Percentiles rank a stretch among this genome's conserved stretches.
Evolutionary conservation across 768 basidiomycete genomes (phyloP).

Genomic region (Termitomyces sp.): DNA sequence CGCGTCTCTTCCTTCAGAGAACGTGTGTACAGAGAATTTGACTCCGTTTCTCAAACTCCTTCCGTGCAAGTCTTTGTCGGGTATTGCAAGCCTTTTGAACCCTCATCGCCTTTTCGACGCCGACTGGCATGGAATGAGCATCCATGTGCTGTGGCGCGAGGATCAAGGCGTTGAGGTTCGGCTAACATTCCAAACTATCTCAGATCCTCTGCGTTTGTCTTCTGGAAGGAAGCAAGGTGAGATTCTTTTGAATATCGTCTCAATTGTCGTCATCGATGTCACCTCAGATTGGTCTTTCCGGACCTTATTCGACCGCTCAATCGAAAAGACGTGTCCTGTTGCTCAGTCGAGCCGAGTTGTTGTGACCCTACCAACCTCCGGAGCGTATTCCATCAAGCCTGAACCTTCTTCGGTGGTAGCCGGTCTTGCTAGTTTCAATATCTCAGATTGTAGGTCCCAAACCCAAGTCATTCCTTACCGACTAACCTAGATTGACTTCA

Average conservation of each 20-base stretch:
- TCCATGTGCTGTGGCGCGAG: conserved; percentile 68
- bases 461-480: background rate
- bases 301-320: conserved; percentile 61
- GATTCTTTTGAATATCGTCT: conserved; percentile 1
- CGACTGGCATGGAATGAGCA: conserved; percentile 86
- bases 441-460: conserved; percentile 38
- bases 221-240: conserved; percentile 53
- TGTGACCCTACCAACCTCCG: conserved; percentile 43
- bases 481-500: conserved; percentile 19
- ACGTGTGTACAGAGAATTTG: conserved; percentile 96
- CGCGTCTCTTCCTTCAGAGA: conserved; percentile 75
- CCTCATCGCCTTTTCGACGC: conserved; percentile 86
- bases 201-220: conserved; percentile 66
- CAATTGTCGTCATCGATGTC: conserved; percentile 2
- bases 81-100: conserved; percentile 79
- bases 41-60: conserved; percentile 94
- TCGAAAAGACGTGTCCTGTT: conserved; percentile 67
- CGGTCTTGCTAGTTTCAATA: conserved; percentile 44
- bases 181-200: conserved; percentile 71
- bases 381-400: conserved; percentile 46
- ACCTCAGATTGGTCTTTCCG: conserved; percentile 69
- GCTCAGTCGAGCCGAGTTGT: conserved; percentile 55
- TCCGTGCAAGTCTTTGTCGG: conserved; percentile 88
- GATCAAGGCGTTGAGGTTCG: conserved; percentile 58
- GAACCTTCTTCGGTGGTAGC: conserved; percentile 37